phyloP scores from a whole-genome alignment of 306 rosid species.

The Herpetospermum pedunculosum region DNA sequence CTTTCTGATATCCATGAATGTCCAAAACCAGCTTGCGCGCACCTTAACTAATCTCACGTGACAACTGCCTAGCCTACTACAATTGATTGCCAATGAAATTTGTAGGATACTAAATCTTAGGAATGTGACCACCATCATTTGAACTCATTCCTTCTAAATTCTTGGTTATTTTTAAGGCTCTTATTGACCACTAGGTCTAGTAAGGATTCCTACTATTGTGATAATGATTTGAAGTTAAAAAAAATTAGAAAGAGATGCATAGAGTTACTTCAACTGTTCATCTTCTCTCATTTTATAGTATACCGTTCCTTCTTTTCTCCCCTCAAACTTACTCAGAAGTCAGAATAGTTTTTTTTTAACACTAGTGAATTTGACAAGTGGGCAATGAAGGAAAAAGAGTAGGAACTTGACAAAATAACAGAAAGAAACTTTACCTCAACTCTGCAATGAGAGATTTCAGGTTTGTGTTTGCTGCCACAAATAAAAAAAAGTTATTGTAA shows the following conservation, averaged over 20 bases:
- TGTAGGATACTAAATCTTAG: too few species aligned
- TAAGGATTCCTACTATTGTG: too few species aligned
- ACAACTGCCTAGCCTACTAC: too few species aligned
- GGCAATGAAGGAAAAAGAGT: background rate
- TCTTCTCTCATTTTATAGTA: background rate
- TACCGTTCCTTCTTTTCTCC: background rate
- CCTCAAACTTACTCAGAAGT: background rate
- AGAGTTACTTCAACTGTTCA: background rate
- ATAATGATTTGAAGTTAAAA: slow-evolving; percentile 3
- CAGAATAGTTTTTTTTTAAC: background rate
- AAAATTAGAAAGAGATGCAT: background rate
- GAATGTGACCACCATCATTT: too few species aligned
- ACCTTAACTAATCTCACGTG: too few species aligned
- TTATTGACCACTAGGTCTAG: too few species aligned
- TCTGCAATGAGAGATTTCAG: background rate
- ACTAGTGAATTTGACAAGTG: background rate
- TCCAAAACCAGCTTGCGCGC: too few species aligned
- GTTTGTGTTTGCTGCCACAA: slow-evolving; percentile 1
- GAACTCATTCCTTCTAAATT: too few species aligned
- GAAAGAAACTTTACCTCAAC: background rate
- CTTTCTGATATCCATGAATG: too few species aligned
- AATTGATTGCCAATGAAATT: too few species aligned
- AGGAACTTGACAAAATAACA: background rate
- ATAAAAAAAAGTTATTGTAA: background rate
- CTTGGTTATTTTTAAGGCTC: too few species aligned